phyloP scores from a whole-genome alignment of 495 filamentous ascomycete species.

The Glutinoglossum americanum region DNA sequence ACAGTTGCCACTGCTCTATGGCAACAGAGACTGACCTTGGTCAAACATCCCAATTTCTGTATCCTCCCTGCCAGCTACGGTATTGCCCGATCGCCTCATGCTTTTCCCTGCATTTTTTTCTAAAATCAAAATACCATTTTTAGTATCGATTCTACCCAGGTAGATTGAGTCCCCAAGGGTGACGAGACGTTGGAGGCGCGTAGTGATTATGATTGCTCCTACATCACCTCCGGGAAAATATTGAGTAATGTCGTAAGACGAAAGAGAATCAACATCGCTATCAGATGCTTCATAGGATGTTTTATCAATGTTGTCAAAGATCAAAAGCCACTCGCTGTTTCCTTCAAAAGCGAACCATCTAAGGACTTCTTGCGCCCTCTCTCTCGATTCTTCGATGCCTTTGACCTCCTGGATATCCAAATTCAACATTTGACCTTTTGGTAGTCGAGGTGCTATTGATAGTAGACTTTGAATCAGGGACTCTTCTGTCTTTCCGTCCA shows the following conservation, averaged over 20 bases:
- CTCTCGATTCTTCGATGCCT: background rate
- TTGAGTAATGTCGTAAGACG: background rate
- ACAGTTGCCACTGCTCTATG: background rate
- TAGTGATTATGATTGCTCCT: background rate
- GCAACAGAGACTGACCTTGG: background rate
- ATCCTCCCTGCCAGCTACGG: background rate
- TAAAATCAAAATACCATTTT: background rate
- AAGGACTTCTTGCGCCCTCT: background rate
- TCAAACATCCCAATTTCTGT: background rate
- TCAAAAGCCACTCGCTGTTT: constrained; percentile 5
- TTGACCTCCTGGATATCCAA: background rate
- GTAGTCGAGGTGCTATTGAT: background rate
- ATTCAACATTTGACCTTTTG: background rate
- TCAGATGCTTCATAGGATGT: background rate
- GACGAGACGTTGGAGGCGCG: background rate
- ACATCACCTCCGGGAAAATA: background rate
- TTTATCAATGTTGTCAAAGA: constrained; percentile 8
- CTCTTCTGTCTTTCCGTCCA: background rate
- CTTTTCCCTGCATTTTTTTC: background rate
- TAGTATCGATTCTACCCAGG: background rate
- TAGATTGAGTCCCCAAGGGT: background rate
- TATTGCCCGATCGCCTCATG: background rate
- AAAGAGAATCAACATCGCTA: background rate
- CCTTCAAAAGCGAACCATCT: background rate
- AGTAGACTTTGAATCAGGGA: background rate